Evolutionary conservation across 139 green algal genomes (phyloP).

Genomic region (Desmodesmus armatus): DNA sequence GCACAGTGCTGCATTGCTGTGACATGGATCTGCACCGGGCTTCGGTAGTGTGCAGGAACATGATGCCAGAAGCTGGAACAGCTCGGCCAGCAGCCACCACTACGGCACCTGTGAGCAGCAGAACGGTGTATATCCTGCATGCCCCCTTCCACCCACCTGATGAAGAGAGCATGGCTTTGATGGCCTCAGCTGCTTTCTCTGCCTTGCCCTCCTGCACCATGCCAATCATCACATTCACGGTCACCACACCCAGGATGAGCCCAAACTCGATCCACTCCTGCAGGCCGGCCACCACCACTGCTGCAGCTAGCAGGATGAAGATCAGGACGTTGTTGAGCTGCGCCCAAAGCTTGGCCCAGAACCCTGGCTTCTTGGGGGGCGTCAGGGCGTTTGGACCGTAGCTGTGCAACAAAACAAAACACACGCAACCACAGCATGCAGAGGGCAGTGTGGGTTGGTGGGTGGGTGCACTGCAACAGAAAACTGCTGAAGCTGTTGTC

Average conservation of each 20-base stretch:
- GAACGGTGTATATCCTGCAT: neutral
- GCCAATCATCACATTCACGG: constrained; percentile 52
- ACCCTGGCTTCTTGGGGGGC: constrained; percentile 49
- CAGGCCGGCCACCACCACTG: constrained; percentile 40
- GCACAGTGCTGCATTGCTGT: too few species aligned
- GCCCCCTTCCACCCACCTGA: neutral
- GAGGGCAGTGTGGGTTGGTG: neutral
- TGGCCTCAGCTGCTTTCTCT: constrained; percentile 56
- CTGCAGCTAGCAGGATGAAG: constrained; percentile 46
- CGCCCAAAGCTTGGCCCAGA: constrained; percentile 46
- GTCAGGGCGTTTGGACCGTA: constrained; percentile 51
- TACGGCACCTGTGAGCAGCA: too few species aligned
- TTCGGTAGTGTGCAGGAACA: neutral
- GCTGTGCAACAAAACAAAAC: constrained; percentile 16
- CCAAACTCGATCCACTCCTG: constrained; percentile 41
- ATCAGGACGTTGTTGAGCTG: constrained; percentile 55
- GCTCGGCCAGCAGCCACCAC: too few species aligned
- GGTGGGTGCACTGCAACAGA: too few species aligned
- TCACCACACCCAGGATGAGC: constrained; percentile 52
- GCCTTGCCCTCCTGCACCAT: constrained; percentile 57
- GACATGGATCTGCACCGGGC: too few species aligned
- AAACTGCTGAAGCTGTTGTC: too few species aligned
- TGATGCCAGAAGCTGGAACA: neutral
- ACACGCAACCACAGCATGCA: neutral
- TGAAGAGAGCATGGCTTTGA: constrained; percentile 61